Conservation (phyloP, 1,139 yeast species). For the Diutina pseudorugosa region DNA sequence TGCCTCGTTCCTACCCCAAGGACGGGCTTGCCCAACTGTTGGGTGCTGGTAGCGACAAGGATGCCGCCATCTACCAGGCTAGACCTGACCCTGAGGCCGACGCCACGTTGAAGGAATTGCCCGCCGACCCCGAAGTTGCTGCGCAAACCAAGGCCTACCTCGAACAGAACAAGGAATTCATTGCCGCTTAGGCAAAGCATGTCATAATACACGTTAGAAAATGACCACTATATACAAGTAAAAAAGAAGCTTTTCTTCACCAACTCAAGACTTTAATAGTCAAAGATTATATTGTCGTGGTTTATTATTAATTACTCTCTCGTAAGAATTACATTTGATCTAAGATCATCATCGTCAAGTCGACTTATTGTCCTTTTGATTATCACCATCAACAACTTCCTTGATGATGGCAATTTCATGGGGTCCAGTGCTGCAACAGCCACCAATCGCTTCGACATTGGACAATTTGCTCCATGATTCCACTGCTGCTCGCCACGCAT, state of each 20-base stretch:
- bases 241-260: not conserved
- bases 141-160: not conserved
- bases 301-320: too few relatives aligned
- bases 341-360: too few relatives aligned
- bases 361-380: too few relatives aligned
- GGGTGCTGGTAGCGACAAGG: slow-evolving; percentile 48
- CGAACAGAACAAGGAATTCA: not conserved
- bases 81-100: slow-evolving; percentile 3
- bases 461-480: slow-evolving; percentile 20
- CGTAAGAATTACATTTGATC: too few relatives aligned
- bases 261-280: too few relatives aligned
- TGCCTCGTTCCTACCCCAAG: slow-evolving; percentile 64
- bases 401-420: slow-evolving; percentile 18
- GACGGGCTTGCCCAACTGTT: slow-evolving; percentile 65
- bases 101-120: slow-evolving; percentile 1
- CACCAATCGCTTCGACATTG: slow-evolving; percentile 34
- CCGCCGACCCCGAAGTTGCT: not conserved
- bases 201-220: not conserved
- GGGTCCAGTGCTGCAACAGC: slow-evolving; percentile 48
- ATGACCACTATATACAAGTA: not conserved
- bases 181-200: not conserved
- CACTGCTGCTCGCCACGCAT: slow-evolving; percentile 19
- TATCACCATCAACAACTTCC: not conserved
- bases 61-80: slow-evolving; percentile 8
- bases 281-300: too few relatives aligned